phyloP scores from a whole-genome alignment of 495 filamentous ascomycete genomes.

The Opeltia flavorubescens region DNA sequence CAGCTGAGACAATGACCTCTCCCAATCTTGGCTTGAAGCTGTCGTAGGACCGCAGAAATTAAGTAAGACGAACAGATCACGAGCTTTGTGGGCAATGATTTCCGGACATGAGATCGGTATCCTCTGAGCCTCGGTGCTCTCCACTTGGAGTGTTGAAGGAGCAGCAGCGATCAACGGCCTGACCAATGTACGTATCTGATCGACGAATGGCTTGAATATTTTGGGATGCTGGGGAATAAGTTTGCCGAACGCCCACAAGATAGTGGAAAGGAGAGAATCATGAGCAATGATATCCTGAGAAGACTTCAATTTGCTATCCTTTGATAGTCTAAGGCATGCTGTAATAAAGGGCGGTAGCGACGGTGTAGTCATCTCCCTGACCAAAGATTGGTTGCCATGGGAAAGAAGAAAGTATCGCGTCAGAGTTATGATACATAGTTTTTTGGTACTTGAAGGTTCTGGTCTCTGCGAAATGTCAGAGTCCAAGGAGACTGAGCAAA shows the following conservation, averaged over 20 bases:
- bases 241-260: slow-evolving; percentile 48
- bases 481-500: not conserved
- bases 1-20: slow-evolving; percentile 40
- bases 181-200: slow-evolving; percentile 49
- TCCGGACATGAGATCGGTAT: slow-evolving; percentile 23
- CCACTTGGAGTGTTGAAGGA: slow-evolving; percentile 17
- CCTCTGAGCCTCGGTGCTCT: not conserved
- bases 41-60: slow-evolving; percentile 67
- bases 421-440: slow-evolving; percentile 57
- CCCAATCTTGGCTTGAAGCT: slow-evolving; percentile 59
- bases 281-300: slow-evolving; percentile 12
- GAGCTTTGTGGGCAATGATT: slow-evolving; percentile 35
- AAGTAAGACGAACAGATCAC: slow-evolving; percentile 48
- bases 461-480: slow-evolving; percentile 38
- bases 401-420: slow-evolving; percentile 71
- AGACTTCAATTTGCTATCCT: slow-evolving; percentile 12
- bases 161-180: slow-evolving; percentile 44
- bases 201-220: slow-evolving; percentile 57
- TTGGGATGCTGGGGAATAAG: slow-evolving; percentile 67
- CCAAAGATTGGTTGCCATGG: slow-evolving; percentile 63
- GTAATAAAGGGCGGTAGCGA: slow-evolving; percentile 60
- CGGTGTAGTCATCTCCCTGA: slow-evolving; percentile 81
- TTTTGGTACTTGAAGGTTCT: slow-evolving; percentile 57
- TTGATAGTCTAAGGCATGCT: slow-evolving; percentile 54
- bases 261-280: slow-evolving; percentile 39